Base-by-base conservation (phyloP, 2,329 filamentous ascomycete genomes). In the Epichloe baconii region DNA sequence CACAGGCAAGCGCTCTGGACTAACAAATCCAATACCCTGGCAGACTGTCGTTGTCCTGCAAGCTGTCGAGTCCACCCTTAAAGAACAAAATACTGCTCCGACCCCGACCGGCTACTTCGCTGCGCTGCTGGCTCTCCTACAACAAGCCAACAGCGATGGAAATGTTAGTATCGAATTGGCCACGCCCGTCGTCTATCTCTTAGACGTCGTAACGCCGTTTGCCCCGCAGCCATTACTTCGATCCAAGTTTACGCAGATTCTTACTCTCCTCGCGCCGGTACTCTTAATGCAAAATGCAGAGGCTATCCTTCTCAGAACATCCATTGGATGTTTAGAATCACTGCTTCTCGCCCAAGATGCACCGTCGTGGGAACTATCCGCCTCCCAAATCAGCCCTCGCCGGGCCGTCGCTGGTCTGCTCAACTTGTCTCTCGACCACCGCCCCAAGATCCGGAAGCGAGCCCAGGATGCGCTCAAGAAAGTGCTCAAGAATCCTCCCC, bases 61-160 rank as follows among this genome's bases (percentile, higher is more conserved):
- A 58, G 90, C 91, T 55, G 86, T 98, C 62, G 93, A 98, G 68
- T 86, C 94, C 60, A 96, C 89, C 42, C 80, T 98, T 53, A 83
- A 85, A 66, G 86, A 91, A 61, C 88, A 96, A 67, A 86, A 91
- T 62, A 83, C 86, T 52, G 81, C 88, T 52, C 78, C 84, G 53
- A 90, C 88, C 1, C 79, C 93, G 23, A 96, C 93, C 15, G 88
- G 86, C 54, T 98, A 97, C 71, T 96, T 97, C 64, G 90, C 90
- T 15, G 90, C 93, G n/a, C 80, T 98, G 5, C 77, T 98, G 44
- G 88, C 90, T 38, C 78, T 98, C 3, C 79, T 98, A 3, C 80
- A 82, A 60, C 86, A 94, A 69, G 84, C 88, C 31, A 77, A 86
- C 50, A 80, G 77, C 40, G 75, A 70, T 56, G 84, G 81, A 48